Evolutionary conservation across 2,329 filamentous ascomycete species (phyloP), one percentile per base, ranked within the genome.

Genomic region (Stagonosporopsis vannaccii): DNA sequence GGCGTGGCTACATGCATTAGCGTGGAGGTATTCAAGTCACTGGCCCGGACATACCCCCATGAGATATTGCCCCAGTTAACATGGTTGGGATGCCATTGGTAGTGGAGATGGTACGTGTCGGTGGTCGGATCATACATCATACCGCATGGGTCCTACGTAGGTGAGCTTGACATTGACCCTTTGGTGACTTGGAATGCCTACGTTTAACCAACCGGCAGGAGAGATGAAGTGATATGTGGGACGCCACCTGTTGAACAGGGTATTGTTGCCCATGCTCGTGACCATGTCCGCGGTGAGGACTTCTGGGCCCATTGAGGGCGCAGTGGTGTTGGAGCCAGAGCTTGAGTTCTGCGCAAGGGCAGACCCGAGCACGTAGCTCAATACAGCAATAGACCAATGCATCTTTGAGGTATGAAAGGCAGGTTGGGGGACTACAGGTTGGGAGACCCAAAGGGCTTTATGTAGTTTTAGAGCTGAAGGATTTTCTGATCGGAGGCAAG

Each of bases 61-160:
- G 70, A 73, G 35, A 80, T 80, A 58, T 80, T 80, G 15, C 79
- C 79, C 78, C 79, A 80, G 57, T 78, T 78, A 61, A 80, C 74
- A 55, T 81, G 78, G 43, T 81, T 69, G 1, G 78, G 78, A 62
- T 81, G 76, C 73, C 77, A 84, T 66, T 85, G 82, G 65, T 82
- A 85, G 63, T 81, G 81, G 7, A 84, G 62, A 59, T 85, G 82
- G 56, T 85, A 86, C 2, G 69, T 69, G 26, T 80, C 78, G 30
- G 76, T 73, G 3, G 68, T 73, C 13, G 79, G 80, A 66, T 82
- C 80, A 61, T 82, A 84, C 71, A 80, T 78, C 60, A 80, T 79
- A 25, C 74, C 81, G 60, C 81, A 82, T 13, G 81, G 81, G 59
- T 84, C 78, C 72, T 81, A 67, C 28, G 15, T 20, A 25, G 22